Conservation (phyloP, 352 stramenopile genomes). For the Sclerospora graminicola region DNA sequence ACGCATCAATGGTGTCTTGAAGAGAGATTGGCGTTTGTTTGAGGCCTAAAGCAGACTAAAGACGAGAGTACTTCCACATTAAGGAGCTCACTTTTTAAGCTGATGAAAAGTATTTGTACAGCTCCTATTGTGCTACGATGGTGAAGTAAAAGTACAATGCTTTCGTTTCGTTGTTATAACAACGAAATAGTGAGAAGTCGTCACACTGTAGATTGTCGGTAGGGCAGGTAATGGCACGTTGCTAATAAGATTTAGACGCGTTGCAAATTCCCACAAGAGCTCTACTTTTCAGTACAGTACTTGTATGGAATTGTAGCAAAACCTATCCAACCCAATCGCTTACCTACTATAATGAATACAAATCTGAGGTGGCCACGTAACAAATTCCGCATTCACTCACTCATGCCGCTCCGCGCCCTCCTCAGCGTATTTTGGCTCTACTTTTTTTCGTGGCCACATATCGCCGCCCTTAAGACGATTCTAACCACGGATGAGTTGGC, state of each 20-base stretch:
- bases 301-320: neutral
- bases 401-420: conserved; percentile 9
- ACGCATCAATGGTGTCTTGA: conserved; percentile 67
- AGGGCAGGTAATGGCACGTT: too few relatives aligned
- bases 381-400: conserved; percentile 4
- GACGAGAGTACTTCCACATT: neutral
- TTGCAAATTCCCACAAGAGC: too few relatives aligned
- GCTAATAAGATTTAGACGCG: too few relatives aligned
- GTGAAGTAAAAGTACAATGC: too few relatives aligned
- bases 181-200: too few relatives aligned
- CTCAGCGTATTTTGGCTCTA: conserved; percentile 11
- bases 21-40: conserved; percentile 53
- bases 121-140: too few relatives aligned
- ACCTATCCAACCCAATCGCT: conserved; percentile 3
- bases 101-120: too few relatives aligned
- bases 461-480: conserved; percentile 12
- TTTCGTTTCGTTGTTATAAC: too few relatives aligned
- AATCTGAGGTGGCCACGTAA: neutral
- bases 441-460: conserved; percentile 5
- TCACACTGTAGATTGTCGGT: too few relatives aligned
- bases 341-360: conserved; percentile 1
- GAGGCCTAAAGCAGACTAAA: conserved; percentile 6
- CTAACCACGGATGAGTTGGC: conserved; percentile 14
- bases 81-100: too few relatives aligned
- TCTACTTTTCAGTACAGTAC: too few relatives aligned